These are phyloP conservation scores for Xylaria acuta DNA, from an alignment of 495 filamentous ascomycete genomes.

Conservation along the genomic window DNA sequence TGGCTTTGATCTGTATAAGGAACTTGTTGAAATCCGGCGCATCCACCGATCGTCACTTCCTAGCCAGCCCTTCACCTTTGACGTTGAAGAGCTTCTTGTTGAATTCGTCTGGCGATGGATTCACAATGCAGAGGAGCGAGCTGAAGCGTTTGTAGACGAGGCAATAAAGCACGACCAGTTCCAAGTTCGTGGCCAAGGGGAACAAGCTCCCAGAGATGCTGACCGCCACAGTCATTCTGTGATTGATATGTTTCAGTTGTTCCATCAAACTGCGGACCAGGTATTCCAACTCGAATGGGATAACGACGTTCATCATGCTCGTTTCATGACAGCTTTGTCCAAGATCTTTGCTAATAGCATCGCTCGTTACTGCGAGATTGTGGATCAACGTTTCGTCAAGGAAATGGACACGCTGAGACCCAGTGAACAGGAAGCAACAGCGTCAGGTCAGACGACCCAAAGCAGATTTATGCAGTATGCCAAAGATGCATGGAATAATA, in stretches of 20 bases:
- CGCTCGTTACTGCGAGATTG: constrained; percentile 86
- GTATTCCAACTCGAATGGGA: constrained; percentile 88
- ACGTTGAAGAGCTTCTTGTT: constrained; percentile 82
- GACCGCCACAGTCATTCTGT: constrained; percentile 91
- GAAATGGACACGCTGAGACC: constrained; percentile 84
- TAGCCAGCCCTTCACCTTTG: constrained; percentile 72
- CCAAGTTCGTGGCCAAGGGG: constrained; percentile 66
- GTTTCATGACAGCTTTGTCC: constrained; percentile 95
- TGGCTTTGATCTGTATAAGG: constrained; percentile 90
- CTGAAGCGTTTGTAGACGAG: constrained; percentile 85
- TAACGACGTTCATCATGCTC: constrained; percentile 89
- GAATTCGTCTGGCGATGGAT: constrained; percentile 98
- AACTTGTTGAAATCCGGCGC: constrained; percentile 80
- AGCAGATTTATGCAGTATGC: constrained; percentile 91
- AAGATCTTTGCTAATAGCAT: constrained; percentile 86
- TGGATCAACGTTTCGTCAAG: constrained; percentile 83
- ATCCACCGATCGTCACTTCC: constrained; percentile 78
- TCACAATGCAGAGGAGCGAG: constrained; percentile 74
- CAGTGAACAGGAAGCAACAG: constrained; percentile 84
- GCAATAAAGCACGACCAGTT: constrained; percentile 90
- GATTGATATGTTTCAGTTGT: constrained; percentile 92
- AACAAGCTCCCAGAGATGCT: constrained; percentile 72
- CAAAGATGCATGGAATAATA: constrained; percentile 92
- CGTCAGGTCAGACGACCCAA: constrained; percentile 78
- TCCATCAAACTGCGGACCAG: constrained; percentile 88